Conservation (phyloP, 805 yeast genomes). For the Cyberlindnera saturnus region DNA sequence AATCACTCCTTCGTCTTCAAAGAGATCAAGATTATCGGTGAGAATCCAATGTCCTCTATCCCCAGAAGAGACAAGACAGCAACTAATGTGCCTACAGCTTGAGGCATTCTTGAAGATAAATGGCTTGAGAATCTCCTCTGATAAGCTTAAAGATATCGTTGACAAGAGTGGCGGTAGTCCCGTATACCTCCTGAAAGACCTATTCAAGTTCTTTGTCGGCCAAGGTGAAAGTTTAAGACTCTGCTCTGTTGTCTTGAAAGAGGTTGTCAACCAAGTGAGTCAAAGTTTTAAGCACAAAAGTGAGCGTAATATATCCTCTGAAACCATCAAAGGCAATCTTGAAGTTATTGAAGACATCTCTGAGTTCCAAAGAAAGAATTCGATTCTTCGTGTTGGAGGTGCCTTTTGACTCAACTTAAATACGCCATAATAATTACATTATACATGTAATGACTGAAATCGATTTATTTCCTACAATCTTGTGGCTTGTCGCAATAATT, state of each 20-base stretch:
- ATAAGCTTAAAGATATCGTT: slow-evolving; percentile 33
- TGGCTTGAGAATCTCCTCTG: slow-evolving; percentile 40
- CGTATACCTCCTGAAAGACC: slow-evolving; percentile 30
- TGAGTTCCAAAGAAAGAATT: slow-evolving; percentile 9
- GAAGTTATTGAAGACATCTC: neutral
- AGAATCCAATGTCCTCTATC: slow-evolving; percentile 34
- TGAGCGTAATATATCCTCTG: neutral
- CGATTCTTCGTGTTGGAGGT: slow-evolving; percentile 1
- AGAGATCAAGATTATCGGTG: slow-evolving; percentile 33
- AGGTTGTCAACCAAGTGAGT: slow-evolving; percentile 25
- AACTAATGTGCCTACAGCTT: slow-evolving; percentile 33
- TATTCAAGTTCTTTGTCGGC: slow-evolving; percentile 35
- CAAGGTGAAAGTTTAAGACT: slow-evolving; percentile 37
- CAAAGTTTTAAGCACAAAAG: slow-evolving; percentile 5
- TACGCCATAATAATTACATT: no score
- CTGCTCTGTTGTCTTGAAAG: slow-evolving; percentile 29
- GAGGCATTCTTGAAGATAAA: slow-evolving; percentile 40
- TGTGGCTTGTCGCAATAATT: neutral
- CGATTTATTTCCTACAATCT: no score
- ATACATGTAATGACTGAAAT: no score
- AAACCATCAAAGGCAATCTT: neutral
- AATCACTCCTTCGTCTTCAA: slow-evolving; percentile 31
- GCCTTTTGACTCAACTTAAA: neutral
- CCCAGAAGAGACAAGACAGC: slow-evolving; percentile 30
- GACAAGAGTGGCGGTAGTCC: slow-evolving; percentile 33